phyloP scores from a whole-genome alignment of 2,329 filamentous ascomycete genomes.

The Trichoderma lentiforme region DNA sequence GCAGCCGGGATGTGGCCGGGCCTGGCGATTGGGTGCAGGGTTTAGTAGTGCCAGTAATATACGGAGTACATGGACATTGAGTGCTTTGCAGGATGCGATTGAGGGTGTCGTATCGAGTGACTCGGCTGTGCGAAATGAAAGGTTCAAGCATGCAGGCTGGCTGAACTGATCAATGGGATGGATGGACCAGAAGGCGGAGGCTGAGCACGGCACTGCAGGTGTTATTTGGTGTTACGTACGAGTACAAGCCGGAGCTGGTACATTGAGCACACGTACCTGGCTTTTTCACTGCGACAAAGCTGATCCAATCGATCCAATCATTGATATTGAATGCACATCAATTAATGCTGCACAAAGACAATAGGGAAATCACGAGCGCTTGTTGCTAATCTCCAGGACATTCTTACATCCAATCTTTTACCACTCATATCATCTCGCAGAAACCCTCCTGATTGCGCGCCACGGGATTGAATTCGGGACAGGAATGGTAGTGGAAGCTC shows the following conservation, averaged over 20 bases:
- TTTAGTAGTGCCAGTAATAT: neutral
- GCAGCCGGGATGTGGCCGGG: constrained; percentile 2
- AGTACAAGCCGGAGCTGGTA: neutral
- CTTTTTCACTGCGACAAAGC: neutral
- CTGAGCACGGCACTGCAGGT: neutral
- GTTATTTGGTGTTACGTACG: neutral
- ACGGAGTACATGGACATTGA: neutral
- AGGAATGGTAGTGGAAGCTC: neutral
- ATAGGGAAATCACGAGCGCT: neutral
- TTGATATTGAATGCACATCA: neutral
- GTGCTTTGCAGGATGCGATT: neutral
- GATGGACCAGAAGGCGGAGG: neutral
- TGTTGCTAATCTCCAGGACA: neutral
- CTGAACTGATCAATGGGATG: neutral
- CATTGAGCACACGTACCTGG: neutral
- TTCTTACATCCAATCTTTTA: neutral
- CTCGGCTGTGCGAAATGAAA: constrained; percentile 17
- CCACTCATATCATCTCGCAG: neutral
- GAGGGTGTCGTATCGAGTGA: neutral
- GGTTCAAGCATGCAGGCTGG: neutral
- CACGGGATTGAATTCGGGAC: neutral
- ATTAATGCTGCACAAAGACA: neutral
- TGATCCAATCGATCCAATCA: neutral
- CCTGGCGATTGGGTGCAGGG: neutral
- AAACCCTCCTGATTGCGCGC: neutral